Conservation (phyloP, 2,329 filamentous ascomycete species). For the Paecilomyces sp. region DNA sequence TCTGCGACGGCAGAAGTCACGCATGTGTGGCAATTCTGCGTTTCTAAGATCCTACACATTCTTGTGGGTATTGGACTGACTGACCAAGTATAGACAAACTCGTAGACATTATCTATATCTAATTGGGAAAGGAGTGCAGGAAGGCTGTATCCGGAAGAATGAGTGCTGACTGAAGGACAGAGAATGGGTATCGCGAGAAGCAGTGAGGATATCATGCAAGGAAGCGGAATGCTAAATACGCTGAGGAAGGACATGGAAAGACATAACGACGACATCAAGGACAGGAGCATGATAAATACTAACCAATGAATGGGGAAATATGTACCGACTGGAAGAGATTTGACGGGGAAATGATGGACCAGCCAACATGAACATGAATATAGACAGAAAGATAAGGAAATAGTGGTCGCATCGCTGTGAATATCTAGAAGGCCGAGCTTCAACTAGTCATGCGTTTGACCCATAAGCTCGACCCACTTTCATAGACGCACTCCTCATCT, state of each 20-base stretch:
- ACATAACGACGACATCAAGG: conserved; percentile 2
- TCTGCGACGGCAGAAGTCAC: background rate
- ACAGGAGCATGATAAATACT: background rate
- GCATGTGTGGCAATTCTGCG: background rate
- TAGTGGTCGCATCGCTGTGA: background rate
- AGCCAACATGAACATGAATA: conserved; percentile 5
- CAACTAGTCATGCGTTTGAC: conserved; percentile 66
- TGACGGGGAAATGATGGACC: conserved; percentile 2
- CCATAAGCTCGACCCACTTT: conserved; percentile 60
- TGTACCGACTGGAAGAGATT: background rate
- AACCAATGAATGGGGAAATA: conserved; percentile 1
- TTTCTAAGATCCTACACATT: background rate
- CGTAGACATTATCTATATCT: background rate
- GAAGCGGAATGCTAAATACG: background rate
- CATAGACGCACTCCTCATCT: conserved; percentile 50
- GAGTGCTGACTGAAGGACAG: background rate
- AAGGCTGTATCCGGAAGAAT: background rate
- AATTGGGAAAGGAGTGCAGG: background rate
- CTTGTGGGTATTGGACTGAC: background rate
- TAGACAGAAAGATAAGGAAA: conserved; percentile 2
- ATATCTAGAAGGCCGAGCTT: conserved; percentile 12
- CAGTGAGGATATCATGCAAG: background rate
- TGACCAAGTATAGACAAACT: background rate
- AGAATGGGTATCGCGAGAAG: conserved; percentile 2
- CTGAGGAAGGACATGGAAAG: background rate